Base-by-base conservation (phyloP, 805 yeast genomes). In the Kodamaea fukazawae region DNA sequence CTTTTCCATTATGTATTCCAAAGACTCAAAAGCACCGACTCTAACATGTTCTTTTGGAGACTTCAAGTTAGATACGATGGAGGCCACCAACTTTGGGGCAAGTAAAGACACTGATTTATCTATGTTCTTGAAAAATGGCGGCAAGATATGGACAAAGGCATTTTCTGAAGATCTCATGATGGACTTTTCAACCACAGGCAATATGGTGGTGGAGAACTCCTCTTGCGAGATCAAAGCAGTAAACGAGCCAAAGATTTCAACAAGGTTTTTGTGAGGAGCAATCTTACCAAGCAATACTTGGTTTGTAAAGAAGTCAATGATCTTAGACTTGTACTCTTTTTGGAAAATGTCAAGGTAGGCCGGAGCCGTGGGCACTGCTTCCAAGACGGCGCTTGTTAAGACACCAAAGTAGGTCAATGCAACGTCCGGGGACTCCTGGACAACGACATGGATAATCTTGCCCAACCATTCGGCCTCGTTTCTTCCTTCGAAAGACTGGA, bases 151-250 rank as follows among this genome's bases (percentile, higher is more conserved):
- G n/a, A 71, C 72, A 41, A 87, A 75, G 0, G 86, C 76, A 28
- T 67, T 59, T 53, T 88, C 96, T 0, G 96, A 83, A 2, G 95
- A 78, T 58, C 96, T 76, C 47, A 90, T 67, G 36, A 83, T 69
- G 1, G 90, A 76, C 55, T 84, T 87, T 51, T 86, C 90, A 35
- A 90, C 51, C 13, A 75, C 71, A 2, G 95, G 87, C 5, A 79
- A 60, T 12, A 84, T 51, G 5, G 47, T 38, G 20, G 32, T 33
- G 14, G 54, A 57, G 3, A 60, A 55, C 0, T 60, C 67, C 12
- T 63, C 60, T 10, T 40, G 25, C 11, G 81, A 52, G 46, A 66
- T 72, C 26, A 71, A 71, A 12, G 55, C 51, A 16, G 79, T 57
- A 47, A 78, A 76, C 5, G 62, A 57, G n/a, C 67, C 69, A 35